These are phyloP conservation scores for Sporodiniella umbellata DNA, from an alignment of 371 early-diverging fungal species.

Conservation along the genomic window DNA sequence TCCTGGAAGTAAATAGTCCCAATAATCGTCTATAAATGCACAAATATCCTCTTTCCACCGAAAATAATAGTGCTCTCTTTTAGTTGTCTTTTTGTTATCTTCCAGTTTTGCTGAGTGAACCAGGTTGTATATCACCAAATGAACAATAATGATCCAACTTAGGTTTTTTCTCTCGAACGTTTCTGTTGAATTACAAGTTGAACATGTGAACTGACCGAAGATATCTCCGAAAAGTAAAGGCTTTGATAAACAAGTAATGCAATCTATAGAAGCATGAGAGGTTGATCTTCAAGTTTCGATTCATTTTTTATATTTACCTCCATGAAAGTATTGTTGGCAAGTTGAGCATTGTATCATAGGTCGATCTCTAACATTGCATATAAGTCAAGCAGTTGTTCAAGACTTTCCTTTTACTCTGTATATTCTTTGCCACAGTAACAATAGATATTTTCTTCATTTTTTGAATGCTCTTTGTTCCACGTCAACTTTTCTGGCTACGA, in stretches of 20 bases:
- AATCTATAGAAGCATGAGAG: constrained; percentile 7
- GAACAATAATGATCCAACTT: constrained; percentile 75
- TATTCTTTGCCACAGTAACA: constrained; percentile 65
- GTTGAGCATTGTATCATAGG: constrained; percentile 55
- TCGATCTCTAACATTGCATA: constrained; percentile 40
- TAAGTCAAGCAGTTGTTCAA: neutral
- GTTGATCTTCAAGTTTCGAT: neutral
- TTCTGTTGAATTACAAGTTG: constrained; percentile 19
- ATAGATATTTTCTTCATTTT: constrained; percentile 53
- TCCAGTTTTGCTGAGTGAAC: constrained; percentile 35
- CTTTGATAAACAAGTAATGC: constrained; percentile 14
- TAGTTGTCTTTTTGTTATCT: constrained; percentile 32
- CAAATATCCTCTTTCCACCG: constrained; percentile 84
- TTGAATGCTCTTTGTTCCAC: constrained; percentile 25
- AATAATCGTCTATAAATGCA: constrained; percentile 71
- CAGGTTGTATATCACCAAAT: constrained; percentile 73
- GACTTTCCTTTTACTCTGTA: constrained; percentile 23
- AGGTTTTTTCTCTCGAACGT: constrained; percentile 46
- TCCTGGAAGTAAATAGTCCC: constrained; percentile 70
- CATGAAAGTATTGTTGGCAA: constrained; percentile 65
- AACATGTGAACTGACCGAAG: constrained; percentile 18
- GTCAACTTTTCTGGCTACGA: constrained; percentile 16
- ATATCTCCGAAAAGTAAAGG: constrained; percentile 24
- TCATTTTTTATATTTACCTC: constrained; percentile 29
- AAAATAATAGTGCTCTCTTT: constrained; percentile 65